Base-by-base conservation (phyloP, 2,329 filamentous ascomycete species). In the Aspergillus carbonarius region DNA sequence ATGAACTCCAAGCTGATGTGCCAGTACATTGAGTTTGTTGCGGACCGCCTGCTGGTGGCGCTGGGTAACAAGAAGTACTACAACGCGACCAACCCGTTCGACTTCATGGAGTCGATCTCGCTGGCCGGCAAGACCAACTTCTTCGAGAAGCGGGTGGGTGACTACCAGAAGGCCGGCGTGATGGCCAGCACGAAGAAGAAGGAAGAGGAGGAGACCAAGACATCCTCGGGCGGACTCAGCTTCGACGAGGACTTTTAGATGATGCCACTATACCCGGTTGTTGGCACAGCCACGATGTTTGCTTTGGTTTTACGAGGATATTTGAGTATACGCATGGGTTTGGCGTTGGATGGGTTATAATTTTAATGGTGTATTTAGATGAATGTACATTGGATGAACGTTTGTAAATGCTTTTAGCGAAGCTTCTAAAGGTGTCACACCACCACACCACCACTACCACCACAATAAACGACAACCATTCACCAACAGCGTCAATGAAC, bases 81-180 rank as follows among this genome's bases (percentile, higher is more conserved):
- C 87, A 91, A 95, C 74, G 83, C 89, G 25, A 86, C 88, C 76
- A 99, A 99, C 82, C 95, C 95, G 75, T 99, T 99, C 77, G 95
- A 99, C 84, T 99, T 99, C 80, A 99, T 99, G 95, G 95, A 99
- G 85, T 97, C 96, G 81, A 99, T 99, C 79, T 98, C 95, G 20
- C 86, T 99, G 10, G 91, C 92, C 54, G 95, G 95, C 79, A 99
- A 99, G 90, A 99, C 95, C 77, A 99, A 99, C 88, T 99, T 99
- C 87, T 99, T 99, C 77, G 95, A 99, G 89, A 99, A 99, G 90
- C 92, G 95, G 70, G 95, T 99, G 58, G 95, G 89, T 76, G 95
- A 99, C 74, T 99, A 99, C 86, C 95, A 99, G 82, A 99, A 99
- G 86, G 93, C 95, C 37, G 95, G 95, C 83, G 93, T 99, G 78